Percentiles rank a stretch among this genome's conserved stretches.
Evolutionary conservation across 306 rosid genomes (phyloP).

Genomic region (Prunus kanzakura): DNA sequence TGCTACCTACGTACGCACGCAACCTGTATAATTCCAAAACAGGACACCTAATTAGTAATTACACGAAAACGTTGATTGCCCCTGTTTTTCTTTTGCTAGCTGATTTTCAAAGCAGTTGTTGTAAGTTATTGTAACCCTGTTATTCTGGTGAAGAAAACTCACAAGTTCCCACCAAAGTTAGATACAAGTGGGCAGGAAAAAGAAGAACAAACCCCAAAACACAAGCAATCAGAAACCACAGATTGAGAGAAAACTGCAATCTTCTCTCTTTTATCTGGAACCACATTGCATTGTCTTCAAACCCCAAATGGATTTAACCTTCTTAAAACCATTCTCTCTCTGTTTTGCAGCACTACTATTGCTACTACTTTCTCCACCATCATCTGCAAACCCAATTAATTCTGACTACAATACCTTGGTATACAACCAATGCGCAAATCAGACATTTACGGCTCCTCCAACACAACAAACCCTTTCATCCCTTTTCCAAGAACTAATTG

Average conservation of each 20-base stretch:
- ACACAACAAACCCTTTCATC: constrained; percentile 49
- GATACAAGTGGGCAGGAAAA: constrained; percentile 50
- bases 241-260: neutral
- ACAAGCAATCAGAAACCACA: neutral
- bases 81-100: neutral
- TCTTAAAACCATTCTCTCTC: constrained; percentile 16
- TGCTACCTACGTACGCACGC: neutral
- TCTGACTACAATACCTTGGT: constrained; percentile 39
- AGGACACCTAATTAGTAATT: neutral
- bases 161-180: constrained; percentile 17
- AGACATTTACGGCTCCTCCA: constrained; percentile 19
- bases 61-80: neutral
- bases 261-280: too few relatives aligned
- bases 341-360: constrained; percentile 6
- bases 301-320: constrained; percentile 17
- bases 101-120: neutral
- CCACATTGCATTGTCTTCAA: neutral
- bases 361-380: constrained; percentile 4
- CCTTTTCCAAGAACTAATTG: constrained; percentile 47
- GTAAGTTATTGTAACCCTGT: neutral
- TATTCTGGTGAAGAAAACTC: neutral
- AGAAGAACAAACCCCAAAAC: neutral
- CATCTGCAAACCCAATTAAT: constrained; percentile 26
- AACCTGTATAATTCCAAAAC: neutral
- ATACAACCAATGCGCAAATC: constrained; percentile 51